A percentile compares a stretch with the other conserved stretches of the same genome.
These are phyloP conservation scores for Pichia sp. DNA, from an alignment of 1,139 yeast species.

Conservation along the genomic window DNA sequence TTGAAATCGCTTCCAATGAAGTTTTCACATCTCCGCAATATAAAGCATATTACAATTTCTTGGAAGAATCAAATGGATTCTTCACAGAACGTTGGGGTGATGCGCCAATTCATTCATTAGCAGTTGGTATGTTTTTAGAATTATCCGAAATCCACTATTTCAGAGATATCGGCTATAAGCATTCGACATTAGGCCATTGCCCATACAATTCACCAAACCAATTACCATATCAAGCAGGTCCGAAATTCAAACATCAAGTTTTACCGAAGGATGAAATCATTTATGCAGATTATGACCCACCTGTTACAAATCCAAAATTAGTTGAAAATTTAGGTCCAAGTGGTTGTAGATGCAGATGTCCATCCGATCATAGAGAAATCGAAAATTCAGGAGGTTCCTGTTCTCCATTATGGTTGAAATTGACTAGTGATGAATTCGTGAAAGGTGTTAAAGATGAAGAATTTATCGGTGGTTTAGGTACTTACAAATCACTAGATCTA, in stretches of 20 bases:
- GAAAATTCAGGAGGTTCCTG: slow-evolving; percentile 58
- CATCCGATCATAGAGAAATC: slow-evolving; percentile 47
- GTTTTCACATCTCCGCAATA: slow-evolving; percentile 66
- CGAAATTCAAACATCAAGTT: slow-evolving; percentile 27
- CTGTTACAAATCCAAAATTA: slow-evolving; percentile 11
- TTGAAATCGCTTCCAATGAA: slow-evolving; percentile 83
- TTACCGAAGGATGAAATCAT: slow-evolving; percentile 32
- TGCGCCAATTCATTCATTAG: slow-evolving; percentile 89
- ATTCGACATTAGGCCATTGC: slow-evolving; percentile 78
- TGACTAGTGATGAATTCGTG: slow-evolving; percentile 38
- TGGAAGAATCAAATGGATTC: slow-evolving; percentile 78
- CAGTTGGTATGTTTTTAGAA: slow-evolving; percentile 69
- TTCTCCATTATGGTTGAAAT: slow-evolving; percentile 52
- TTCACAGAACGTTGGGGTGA: slow-evolving; percentile 94
- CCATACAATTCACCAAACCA: slow-evolving; percentile 67
- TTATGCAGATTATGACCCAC: slow-evolving; percentile 47
- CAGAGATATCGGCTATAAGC: slow-evolving; percentile 86
- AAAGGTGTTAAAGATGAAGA: neutral
- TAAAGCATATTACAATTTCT: slow-evolving; percentile 58
- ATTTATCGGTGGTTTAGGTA: slow-evolving; percentile 19
- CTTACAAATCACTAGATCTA: slow-evolving; percentile 33
- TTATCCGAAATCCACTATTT: slow-evolving; percentile 78
- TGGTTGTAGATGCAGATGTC: slow-evolving; percentile 89
- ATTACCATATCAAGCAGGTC: slow-evolving; percentile 41
- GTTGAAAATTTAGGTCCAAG: slow-evolving; percentile 45